These are phyloP conservation scores for Podospora australis DNA, from an alignment of 495 filamentous ascomycete genomes.

Conservation along the genomic window DNA sequence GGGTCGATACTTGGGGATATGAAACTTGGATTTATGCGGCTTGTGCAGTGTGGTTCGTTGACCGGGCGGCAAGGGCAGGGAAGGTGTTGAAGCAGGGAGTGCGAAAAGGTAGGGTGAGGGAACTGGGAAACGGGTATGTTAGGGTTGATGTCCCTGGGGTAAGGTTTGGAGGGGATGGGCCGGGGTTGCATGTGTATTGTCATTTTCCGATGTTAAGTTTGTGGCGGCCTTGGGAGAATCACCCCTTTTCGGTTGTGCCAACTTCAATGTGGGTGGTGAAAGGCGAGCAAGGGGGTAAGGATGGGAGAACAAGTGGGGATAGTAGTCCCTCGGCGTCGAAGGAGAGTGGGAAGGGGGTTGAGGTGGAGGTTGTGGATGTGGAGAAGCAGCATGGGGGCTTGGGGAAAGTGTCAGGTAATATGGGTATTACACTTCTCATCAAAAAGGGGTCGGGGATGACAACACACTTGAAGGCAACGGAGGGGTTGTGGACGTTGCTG, in stretches of 20 bases:
- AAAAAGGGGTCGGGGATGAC: constrained; percentile 23
- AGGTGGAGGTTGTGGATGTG: background rate
- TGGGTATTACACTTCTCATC: constrained; percentile 15
- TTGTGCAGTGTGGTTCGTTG: background rate
- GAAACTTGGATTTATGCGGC: background rate
- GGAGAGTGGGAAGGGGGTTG: background rate
- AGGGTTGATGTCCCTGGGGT: background rate
- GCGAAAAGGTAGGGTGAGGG: background rate
- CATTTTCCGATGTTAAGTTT: background rate
- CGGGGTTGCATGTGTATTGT: background rate
- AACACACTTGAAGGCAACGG: constrained; percentile 11
- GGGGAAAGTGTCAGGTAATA: background rate
- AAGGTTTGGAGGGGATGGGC: background rate
- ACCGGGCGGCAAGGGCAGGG: background rate
- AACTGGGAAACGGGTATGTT: background rate
- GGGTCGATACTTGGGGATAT: background rate
- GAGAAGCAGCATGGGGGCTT: background rate
- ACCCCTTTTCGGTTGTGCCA: background rate
- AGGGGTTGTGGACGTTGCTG: constrained; percentile 19
- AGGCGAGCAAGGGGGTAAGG: background rate
- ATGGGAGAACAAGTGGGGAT: background rate
- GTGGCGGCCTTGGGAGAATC: background rate
- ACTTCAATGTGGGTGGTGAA: background rate
- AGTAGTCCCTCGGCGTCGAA: background rate
- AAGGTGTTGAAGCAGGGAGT: background rate